A percentile compares a stretch with the other conserved stretches of the same genome.
Evolutionary conservation across 31 red algal species (phyloP).

Genomic region (Asparagopsis taxiformis): DNA sequence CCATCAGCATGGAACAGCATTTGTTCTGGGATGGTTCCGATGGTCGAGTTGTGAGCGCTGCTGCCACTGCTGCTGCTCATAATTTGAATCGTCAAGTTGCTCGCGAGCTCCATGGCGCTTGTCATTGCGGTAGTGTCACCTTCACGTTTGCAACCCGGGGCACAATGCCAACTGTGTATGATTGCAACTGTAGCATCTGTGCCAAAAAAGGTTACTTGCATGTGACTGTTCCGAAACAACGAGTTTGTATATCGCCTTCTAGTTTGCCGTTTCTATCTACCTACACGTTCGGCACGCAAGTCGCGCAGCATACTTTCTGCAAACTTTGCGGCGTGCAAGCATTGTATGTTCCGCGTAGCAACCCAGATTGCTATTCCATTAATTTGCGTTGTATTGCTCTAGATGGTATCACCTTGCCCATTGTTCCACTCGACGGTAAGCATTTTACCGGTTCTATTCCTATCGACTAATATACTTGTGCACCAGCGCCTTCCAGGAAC

Average conservation of each 20-base stretch:
- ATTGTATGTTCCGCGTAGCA: slow-evolving; percentile 45
- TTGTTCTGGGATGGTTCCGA: slow-evolving; percentile 41
- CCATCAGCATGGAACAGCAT: slow-evolving; percentile 1
- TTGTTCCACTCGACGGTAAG: slow-evolving; percentile 38
- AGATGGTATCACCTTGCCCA: slow-evolving; percentile 18
- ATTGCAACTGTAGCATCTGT: slow-evolving; percentile 60
- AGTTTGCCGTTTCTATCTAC: slow-evolving; percentile 5
- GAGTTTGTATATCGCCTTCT: slow-evolving; percentile 7
- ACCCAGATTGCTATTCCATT: slow-evolving; percentile 52
- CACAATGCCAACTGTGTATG: slow-evolving; percentile 5
- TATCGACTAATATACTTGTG: background rate
- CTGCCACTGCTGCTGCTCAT: background rate
- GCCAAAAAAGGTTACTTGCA: slow-evolving; percentile 58
- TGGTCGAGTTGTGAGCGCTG: slow-evolving; percentile 10
- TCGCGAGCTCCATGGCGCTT: slow-evolving; percentile 23
- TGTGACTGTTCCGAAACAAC: slow-evolving; percentile 34
- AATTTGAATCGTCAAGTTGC: background rate
- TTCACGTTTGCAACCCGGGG: slow-evolving; percentile 16
- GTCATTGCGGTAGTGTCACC: slow-evolving; percentile 36
- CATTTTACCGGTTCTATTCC: slow-evolving; percentile 52
- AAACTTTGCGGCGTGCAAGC: slow-evolving; percentile 48
- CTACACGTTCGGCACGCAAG: slow-evolving; percentile 43
- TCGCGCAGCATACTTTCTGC: slow-evolving; percentile 58
- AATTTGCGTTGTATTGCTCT: slow-evolving; percentile 55
- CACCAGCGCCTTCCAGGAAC: slow-evolving; percentile 24